These are phyloP conservation scores for Podila minutissima DNA, from an alignment of 192 early-diverging fungal species.

Conservation along the genomic window DNA sequence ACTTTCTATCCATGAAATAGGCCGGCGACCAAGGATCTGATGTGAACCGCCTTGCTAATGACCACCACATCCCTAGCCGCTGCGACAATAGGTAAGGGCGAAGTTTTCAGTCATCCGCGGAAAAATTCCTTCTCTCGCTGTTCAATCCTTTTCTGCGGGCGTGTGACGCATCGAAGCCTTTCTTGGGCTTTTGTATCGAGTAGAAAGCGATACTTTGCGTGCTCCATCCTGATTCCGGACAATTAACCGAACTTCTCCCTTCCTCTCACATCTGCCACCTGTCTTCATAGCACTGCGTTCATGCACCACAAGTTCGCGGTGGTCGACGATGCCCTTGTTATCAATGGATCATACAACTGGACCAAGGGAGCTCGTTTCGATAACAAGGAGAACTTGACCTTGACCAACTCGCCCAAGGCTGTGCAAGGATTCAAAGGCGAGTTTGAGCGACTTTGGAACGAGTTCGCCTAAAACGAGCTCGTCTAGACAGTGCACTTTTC, in stretches of 20 bases:
- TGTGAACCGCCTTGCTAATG: constrained; percentile 58
- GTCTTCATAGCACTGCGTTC: constrained; percentile 34
- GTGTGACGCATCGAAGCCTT: too few relatives aligned
- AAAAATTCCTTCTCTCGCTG: too few relatives aligned
- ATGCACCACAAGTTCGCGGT: constrained; percentile 85
- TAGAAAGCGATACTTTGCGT: too few relatives aligned
- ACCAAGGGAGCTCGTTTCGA: constrained; percentile 70
- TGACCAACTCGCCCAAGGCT: constrained; percentile 68
- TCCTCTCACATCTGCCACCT: neutral
- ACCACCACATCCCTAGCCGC: constrained; percentile 58
- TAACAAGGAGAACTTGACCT: constrained; percentile 75
- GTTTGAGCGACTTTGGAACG: constrained; percentile 70
- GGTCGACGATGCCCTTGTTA: constrained; percentile 63
- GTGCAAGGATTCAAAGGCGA: constrained; percentile 66
- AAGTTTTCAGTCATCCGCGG: constrained; percentile 13
- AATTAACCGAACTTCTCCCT: neutral
- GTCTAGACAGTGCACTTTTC: too few relatives aligned
- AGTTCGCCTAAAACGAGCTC: constrained; percentile 61
- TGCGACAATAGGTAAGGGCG: constrained; percentile 58
- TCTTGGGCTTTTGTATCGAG: too few relatives aligned
- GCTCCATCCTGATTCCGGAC: too few relatives aligned
- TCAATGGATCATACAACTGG: constrained; percentile 74
- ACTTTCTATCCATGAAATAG: constrained; percentile 42
- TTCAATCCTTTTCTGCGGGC: too few relatives aligned
- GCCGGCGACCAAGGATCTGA: constrained; percentile 64